Evolutionary conservation across 202 grass and related monocot species (phyloP), one percentile per base, ranked within the genome.

Genomic region (Alloteropsis angusta): DNA sequence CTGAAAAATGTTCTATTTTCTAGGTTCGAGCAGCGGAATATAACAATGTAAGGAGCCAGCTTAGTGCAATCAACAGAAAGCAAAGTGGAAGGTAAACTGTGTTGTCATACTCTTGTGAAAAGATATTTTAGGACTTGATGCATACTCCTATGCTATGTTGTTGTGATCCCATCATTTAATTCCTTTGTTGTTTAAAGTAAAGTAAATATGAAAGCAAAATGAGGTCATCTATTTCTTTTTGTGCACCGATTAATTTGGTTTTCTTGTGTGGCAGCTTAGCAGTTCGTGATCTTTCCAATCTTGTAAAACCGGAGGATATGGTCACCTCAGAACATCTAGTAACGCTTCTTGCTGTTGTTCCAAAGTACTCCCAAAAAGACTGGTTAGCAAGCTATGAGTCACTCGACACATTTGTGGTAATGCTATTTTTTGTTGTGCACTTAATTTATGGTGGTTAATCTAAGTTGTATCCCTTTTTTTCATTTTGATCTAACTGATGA

Each of bases 311-410:
- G 15, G 96, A 99, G 56, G 96, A 99, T 72, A 89, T 99, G 68
- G 59, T 99, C 28, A 63, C 84, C 32, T 89, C 96, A 57, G 96
- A 99, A 65, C 92, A 99, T 84, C 86, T 99, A 56, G 96, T 93
- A 6, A 99, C 96, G 21, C 96, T 99, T 86, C 88, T 99, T 87
- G 92, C 96, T 62, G 69, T 99, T 56, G 82, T 99, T 72, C 82
- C 96, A n/a, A 99, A 99, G 44, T 99, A 99, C 71, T 96, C 96
- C 44, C 92, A 99, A 60, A 99, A 96, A 46, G 96, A 99, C 54
- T 99, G 96, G 96, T 56, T 96, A 16, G 79, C 88, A 70, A 89
- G 88, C 86, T 99, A 99, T 55, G 96, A 99, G 74, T 88, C 86
- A 34, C 86, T 99, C 0, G 78, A 93, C 74, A 84, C 88, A 22